Base-by-base conservation (phyloP, 805 yeast species). In the Hanseniaspora vineae region DNA sequence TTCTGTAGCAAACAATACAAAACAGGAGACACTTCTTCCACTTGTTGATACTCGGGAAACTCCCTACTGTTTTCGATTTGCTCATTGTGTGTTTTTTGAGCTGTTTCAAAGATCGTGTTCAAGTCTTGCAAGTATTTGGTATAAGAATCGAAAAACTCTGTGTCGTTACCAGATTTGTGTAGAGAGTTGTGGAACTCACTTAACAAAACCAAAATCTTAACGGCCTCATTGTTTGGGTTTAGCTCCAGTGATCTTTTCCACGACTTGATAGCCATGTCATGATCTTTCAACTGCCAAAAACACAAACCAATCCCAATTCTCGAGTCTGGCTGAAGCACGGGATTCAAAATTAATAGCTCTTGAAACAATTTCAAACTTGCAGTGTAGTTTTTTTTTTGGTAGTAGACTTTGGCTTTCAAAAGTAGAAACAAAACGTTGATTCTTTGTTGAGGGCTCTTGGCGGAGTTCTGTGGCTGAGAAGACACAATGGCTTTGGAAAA, bases 271-370 rank as follows among this genome's bases (percentile, higher is more conserved):
- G 98, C 97, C 68, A 86, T 75, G 46, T 74, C 75, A 52, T 77
- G 75, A 61, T 86, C 95, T 46, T 82, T 82, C 51, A 92, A 68
- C 51, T 77, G 77, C 97, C 97, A 92, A 60, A 81, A 90, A 64
- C 97, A 89, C 53, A 92, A 68, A 35, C 98, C 99, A 51, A 90
- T 78, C 31, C 97, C 99, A 51, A 92, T 75, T 64, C 99, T 73
- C 17, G 97, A 94, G 66, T 90, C 97, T 4, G 97, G 97, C 55
- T 76, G 75, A 55, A 83, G 67, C 35, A 82, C 61, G 2, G 97
- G 97, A 52, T 87, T 81, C 45, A 80, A 70, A 33, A 81, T 72
- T 53, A 92, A 69, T 8, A 84, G 80, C 53, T 82, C 84, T 69
- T 92, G 99, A 65, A 85, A 92, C 32, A 84, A 62, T 60, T 81